Evolutionary conservation across 1,139 yeast genomes (phyloP).

Genomic region (Diutina ranongensis): DNA sequence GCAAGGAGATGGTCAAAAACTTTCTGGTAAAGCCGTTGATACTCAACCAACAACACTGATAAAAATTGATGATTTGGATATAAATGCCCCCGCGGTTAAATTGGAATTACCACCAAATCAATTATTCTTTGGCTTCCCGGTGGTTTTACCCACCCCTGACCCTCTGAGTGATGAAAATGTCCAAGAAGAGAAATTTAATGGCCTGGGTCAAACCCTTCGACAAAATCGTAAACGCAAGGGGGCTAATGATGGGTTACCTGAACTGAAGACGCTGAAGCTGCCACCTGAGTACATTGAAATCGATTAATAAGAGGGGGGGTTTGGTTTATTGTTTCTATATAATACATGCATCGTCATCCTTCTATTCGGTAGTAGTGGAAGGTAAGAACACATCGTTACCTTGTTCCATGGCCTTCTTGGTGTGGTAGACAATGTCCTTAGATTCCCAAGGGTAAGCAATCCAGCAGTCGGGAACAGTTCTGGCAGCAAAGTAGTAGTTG

Average conservation of each 20-base stretch:
- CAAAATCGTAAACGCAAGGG: constrained; percentile 68
- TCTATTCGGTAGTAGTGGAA: constrained; percentile 15
- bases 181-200: constrained; percentile 28
- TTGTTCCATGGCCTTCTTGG: constrained; percentile 69
- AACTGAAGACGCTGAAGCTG: constrained; percentile 38
- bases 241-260: constrained; percentile 28
- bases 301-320: constrained; percentile 31
- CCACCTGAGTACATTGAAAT: constrained; percentile 76
- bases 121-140: constrained; percentile 88
- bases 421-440: constrained; percentile 79
- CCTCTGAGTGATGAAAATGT: constrained; percentile 22
- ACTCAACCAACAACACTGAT: constrained; percentile 9
- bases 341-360: background rate
- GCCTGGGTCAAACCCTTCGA: constrained; percentile 63
- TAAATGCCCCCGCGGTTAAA: constrained; percentile 57
- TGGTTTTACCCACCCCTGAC: constrained; percentile 50
- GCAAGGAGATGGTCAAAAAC: constrained; percentile 44
- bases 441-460: constrained; percentile 98
- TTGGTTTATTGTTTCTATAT: background rate
- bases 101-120: constrained; percentile 72
- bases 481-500: constrained; percentile 76
- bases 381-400: constrained; percentile 42
- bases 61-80: constrained; percentile 30
- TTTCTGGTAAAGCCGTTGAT: constrained; percentile 50
- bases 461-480: constrained; percentile 89